A percentile compares a stretch with the other conserved stretches of the same genome.
Evolutionary conservation across 1,284 basidiomycete genomes (phyloP).

Genomic region (Waitea zeae): DNA sequence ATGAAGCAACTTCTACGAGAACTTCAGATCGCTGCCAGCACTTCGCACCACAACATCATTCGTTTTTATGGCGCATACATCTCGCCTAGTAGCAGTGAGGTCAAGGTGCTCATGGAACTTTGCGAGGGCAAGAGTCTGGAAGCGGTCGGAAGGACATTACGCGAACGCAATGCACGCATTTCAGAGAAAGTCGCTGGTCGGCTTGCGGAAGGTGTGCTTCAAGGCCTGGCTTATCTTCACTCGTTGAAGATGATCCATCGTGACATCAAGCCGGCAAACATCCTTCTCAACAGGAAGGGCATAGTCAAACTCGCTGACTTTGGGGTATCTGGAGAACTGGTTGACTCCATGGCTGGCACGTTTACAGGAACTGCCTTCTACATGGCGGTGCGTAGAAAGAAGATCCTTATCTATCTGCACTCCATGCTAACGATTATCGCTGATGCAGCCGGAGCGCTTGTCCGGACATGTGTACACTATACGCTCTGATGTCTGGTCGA

Average conservation of each 20-base stretch:
- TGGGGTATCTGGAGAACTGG: constrained; percentile 90
- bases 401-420: constrained; percentile 7
- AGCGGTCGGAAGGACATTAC: constrained; percentile 73
- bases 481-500: constrained; percentile 17
- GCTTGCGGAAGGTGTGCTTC: constrained; percentile 80
- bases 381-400: constrained; percentile 68
- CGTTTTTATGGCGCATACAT: constrained; percentile 92
- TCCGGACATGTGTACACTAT: constrained; percentile 82
- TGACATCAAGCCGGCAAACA: constrained; percentile 96
- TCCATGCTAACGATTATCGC: constrained; percentile 3
- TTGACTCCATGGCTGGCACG: constrained; percentile 83
- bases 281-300: constrained; percentile 76
- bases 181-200: constrained; percentile 88
- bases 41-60: constrained; percentile 79
- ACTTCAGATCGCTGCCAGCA: constrained; percentile 77
- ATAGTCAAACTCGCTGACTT: constrained; percentile 91
- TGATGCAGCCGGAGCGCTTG: constrained; percentile 76
- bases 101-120: constrained; percentile 94
- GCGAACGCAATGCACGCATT: constrained; percentile 64
- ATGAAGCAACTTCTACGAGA: constrained; percentile 88
- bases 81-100: constrained; percentile 79
- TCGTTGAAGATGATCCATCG: constrained; percentile 86
- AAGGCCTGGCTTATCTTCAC: constrained; percentile 88
- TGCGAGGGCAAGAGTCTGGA: constrained; percentile 85
- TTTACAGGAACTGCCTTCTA: constrained; percentile 96